Base-by-base conservation (phyloP, 2,329 filamentous ascomycete genomes). In the Gaeumannomyces sp. region DNA sequence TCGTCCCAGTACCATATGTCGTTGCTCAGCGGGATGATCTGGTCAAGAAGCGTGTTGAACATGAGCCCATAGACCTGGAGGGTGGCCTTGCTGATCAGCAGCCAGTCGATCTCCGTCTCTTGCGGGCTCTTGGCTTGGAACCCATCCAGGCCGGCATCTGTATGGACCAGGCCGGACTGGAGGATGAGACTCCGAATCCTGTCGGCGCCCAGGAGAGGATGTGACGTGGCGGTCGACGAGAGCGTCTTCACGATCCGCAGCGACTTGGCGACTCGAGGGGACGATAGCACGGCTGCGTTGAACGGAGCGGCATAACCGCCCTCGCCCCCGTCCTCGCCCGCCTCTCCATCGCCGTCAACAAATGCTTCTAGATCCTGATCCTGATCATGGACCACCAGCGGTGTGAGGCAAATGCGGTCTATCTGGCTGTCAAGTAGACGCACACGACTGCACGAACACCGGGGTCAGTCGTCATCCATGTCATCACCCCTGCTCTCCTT, bases 1-100 rank as follows among this genome's bases (percentile, higher is more conserved):
- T 95, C 90, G 72, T 97, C 92, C 95, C 95, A 99, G 75, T 98
- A 98, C 87, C 90, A 93, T 29, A 97, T 89, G 70, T 97, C 93
- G 69, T 97, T 89, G 70, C 88, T 91, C 25, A 99, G 77, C 0
- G 89, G 89, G 14, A 94, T 87, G 14, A 93, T 96, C 71, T 95
- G 90, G 64, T 94, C 89, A 14, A 97, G 78, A 4, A 98, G 82
- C 0, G 85, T 87, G 70, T 88, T 88, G 69, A 97, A 80, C 57
- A 96, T 83, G 61, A 91, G 79, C 4, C 94, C 94, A 72, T 97
- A 96, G 1, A 90, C 88, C 73, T 97, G 94, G n/a, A 93, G 87
- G 0, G 93, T 91, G 5, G 93, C 93, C 76, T 98, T 99, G 76
- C 90, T 92, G 35, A 96, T 85, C 22, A 97, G 81, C 29, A 97